Conservation (phyloP, 306 rosid species). For the Betula pendula region DNA sequence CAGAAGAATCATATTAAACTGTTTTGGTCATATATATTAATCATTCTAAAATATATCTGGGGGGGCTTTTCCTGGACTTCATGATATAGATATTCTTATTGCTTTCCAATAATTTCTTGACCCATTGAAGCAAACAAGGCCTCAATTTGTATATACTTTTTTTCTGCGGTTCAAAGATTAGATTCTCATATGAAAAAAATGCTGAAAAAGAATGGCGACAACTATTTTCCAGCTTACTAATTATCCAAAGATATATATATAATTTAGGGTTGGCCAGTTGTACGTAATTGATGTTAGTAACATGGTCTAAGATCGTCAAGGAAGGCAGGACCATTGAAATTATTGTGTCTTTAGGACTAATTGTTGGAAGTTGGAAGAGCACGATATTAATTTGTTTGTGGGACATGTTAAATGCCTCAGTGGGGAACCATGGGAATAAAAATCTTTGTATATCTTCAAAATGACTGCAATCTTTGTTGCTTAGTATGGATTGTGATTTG, state of each 20-base stretch:
- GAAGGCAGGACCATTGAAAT: slow-evolving; percentile 18
- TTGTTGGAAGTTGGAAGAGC: slow-evolving; percentile 12
- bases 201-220: not conserved
- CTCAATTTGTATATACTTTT: not conserved
- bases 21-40: not conserved
- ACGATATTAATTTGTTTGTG: slow-evolving; percentile 32
- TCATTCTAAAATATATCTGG: not conserved
- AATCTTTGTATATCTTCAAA: slow-evolving; percentile 45
- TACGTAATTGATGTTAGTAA: not conserved
- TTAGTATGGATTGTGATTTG: slow-evolving; percentile 15
- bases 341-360: slow-evolving; percentile 19
- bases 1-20: not conserved
- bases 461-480: slow-evolving; percentile 17
- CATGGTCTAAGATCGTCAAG: slow-evolving; percentile 18
- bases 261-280: too few species aligned
- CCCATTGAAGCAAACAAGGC: not conserved
- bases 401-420: slow-evolving; percentile 47
- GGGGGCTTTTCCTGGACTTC: not conserved
- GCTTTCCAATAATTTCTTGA: not conserved
- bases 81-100: not conserved
- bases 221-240: too few species aligned
- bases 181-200: not conserved
- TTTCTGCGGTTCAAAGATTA: not conserved
- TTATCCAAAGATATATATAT: not conserved
- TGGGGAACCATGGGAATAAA: slow-evolving; percentile 67